These are phyloP conservation scores for Pichia cephalocereana DNA, from an alignment of 805 yeast species.

Conservation along the genomic window DNA sequence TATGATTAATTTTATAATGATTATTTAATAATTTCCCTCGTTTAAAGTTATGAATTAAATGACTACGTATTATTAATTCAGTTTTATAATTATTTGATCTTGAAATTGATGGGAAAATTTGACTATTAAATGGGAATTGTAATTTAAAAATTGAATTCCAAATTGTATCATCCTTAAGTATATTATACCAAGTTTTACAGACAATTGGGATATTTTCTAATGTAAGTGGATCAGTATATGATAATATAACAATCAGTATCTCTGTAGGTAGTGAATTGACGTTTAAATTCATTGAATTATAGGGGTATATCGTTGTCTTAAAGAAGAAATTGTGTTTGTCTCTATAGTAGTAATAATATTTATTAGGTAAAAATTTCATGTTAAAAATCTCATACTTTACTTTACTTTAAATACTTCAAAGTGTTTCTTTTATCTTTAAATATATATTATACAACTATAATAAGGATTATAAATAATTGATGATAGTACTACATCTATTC, in stretches of 20 bases:
- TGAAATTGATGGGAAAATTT: conserved; percentile 34
- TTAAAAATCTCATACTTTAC: no score
- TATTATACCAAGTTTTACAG: conserved; percentile 38
- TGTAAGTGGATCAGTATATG: conserved; percentile 37
- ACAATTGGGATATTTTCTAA: conserved; percentile 34
- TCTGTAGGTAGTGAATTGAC: conserved; percentile 36
- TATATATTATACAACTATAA: neutral
- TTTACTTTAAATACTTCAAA: no score
- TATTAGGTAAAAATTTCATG: no score
- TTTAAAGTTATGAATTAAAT: conserved; percentile 18
- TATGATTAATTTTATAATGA: conserved; percentile 1
- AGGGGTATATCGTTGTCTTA: neutral
- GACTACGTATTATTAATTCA: conserved; percentile 34
- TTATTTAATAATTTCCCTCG: conserved; percentile 4
- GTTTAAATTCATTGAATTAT: no score
- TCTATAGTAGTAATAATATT: no score
- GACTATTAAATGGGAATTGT: conserved; percentile 28
- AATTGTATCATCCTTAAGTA: conserved; percentile 35
- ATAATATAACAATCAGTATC: conserved; percentile 35
- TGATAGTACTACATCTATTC: conserved; percentile 26
- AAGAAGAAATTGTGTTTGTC: no score
- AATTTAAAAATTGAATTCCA: conserved; percentile 39
- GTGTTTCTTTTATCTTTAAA: no score
- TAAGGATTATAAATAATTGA: neutral
- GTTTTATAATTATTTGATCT: conserved; percentile 36